phyloP scores from a whole-genome alignment of 2,329 filamentous ascomycete genomes.

The Apiospora aurea region DNA sequence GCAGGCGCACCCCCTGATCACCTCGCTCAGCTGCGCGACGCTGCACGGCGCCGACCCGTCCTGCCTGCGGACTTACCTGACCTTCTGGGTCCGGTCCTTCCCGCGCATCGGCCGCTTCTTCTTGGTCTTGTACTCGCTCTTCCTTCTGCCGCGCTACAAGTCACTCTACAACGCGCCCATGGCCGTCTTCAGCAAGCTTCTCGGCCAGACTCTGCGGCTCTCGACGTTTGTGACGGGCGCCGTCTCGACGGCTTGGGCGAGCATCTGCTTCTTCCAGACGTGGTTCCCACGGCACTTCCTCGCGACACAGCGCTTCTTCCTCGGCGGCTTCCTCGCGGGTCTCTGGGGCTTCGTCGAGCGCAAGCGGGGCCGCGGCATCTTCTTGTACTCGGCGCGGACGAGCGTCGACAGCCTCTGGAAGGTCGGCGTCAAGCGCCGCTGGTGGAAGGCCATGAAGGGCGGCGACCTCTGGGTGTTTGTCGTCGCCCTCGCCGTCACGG shows the following conservation, averaged over 20 bases:
- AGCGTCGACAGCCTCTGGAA: slow-evolving; percentile 89
- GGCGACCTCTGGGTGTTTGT: slow-evolving; percentile 89
- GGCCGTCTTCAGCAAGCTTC: slow-evolving; percentile 69
- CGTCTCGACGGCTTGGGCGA: slow-evolving; percentile 88
- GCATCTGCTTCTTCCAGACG: slow-evolving; percentile 86
- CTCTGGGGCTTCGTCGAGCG: slow-evolving; percentile 83
- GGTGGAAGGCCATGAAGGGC: slow-evolving; percentile 83
- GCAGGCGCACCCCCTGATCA: slow-evolving; percentile 86
- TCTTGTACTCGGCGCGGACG: slow-evolving; percentile 80
- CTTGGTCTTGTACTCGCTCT: slow-evolving; percentile 73
- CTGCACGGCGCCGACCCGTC: slow-evolving; percentile 89
- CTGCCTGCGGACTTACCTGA: slow-evolving; percentile 85
- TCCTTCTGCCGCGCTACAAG: slow-evolving; percentile 74
- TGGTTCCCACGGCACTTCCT: slow-evolving; percentile 77
- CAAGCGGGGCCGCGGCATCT: slow-evolving; percentile 67
- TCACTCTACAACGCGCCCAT: slow-evolving; percentile 74
- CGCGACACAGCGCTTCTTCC: slow-evolving; percentile 85
- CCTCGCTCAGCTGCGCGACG: slow-evolving; percentile 84
- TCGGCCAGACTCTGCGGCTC: slow-evolving; percentile 74
- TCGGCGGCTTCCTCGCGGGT: slow-evolving; percentile 85
- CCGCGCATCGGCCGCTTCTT: slow-evolving; percentile 81
- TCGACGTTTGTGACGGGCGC: slow-evolving; percentile 81
- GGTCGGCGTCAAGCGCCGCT: slow-evolving; percentile 87
- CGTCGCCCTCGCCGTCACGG: slow-evolving; percentile 77
- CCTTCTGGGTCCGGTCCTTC: slow-evolving; percentile 86